Percentiles rank a stretch among this genome's conserved stretches.
Conservation (phyloP, 352 stramenopile species). For the Poterioochromonas sp. region DNA sequence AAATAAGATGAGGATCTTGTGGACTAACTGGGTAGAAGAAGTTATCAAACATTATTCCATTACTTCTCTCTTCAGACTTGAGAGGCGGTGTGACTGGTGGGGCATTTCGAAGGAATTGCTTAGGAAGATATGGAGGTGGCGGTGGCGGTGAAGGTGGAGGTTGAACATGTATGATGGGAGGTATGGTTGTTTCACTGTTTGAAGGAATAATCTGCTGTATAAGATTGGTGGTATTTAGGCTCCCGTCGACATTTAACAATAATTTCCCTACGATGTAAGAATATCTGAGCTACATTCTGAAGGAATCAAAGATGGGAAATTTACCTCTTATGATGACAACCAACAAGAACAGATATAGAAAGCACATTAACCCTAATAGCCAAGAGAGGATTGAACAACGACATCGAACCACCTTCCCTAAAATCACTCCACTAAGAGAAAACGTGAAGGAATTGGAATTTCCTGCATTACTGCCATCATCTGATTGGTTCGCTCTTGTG, state of each 20-base stretch:
- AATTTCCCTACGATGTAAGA: slow-evolving; percentile 14
- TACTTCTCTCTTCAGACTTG: slow-evolving; percentile 13
- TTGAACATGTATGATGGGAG: slow-evolving; percentile 13
- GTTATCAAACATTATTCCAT: slow-evolving; percentile 17
- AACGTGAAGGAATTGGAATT: slow-evolving; percentile 14
- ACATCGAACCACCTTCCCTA: slow-evolving; percentile 10
- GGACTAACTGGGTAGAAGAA: slow-evolving; percentile 11
- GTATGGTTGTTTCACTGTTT: slow-evolving; percentile 14
- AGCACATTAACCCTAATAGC: slow-evolving; percentile 13
- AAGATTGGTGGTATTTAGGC: slow-evolving; percentile 13
- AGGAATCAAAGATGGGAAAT: slow-evolving; percentile 14
- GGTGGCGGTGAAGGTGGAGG: slow-evolving; percentile 4
- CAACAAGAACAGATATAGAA: slow-evolving; percentile 15
- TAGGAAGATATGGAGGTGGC: slow-evolving; percentile 10
- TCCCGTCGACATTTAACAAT: slow-evolving; percentile 13
- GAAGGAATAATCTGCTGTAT: slow-evolving; percentile 14
- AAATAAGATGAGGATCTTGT: slow-evolving; percentile 15
- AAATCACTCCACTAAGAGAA: slow-evolving; percentile 14
- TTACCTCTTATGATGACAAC: slow-evolving; percentile 14
- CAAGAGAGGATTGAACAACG: slow-evolving; percentile 11
- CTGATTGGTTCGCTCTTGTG: too few relatives aligned
- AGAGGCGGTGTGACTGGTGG: slow-evolving; percentile 5
- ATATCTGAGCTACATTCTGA: slow-evolving; percentile 14
- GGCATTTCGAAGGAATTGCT: slow-evolving; percentile 11
- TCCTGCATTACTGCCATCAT: slow-evolving; percentile 10